phyloP scores from a whole-genome alignment of 352 stramenopile species.

The Phytophthora litchii region DNA sequence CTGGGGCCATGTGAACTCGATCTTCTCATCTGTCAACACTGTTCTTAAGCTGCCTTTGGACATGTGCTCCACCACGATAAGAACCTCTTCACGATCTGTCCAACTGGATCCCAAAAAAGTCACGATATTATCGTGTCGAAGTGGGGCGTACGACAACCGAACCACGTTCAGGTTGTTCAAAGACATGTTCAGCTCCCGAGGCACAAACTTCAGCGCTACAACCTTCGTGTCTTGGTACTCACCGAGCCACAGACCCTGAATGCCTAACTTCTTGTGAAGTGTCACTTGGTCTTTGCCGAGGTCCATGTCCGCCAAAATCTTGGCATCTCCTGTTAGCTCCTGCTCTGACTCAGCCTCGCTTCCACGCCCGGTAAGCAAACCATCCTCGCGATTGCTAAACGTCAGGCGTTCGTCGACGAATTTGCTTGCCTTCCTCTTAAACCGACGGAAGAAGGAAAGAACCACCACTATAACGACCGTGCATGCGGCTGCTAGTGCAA shows the following conservation, averaged over 20 bases:
- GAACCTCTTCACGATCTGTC: slow-evolving; percentile 59
- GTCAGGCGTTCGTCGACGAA: slow-evolving; percentile 41
- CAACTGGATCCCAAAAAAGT: slow-evolving; percentile 67
- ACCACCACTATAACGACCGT: slow-evolving; percentile 38
- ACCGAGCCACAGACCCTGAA: slow-evolving; percentile 59
- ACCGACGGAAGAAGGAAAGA: slow-evolving; percentile 43
- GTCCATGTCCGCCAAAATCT: slow-evolving; percentile 51
- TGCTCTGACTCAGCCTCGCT: slow-evolving; percentile 15
- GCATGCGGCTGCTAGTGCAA: slow-evolving; percentile 30
- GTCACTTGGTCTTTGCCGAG: slow-evolving; percentile 51
- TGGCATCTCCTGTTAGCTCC: slow-evolving; percentile 14
- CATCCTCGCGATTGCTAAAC: slow-evolving; percentile 40
- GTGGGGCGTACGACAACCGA: slow-evolving; percentile 53
- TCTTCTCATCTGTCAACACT: slow-evolving; percentile 51
- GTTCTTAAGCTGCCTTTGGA: slow-evolving; percentile 65
- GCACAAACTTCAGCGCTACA: slow-evolving; percentile 59
- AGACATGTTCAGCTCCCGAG: slow-evolving; percentile 41
- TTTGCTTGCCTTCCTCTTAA: slow-evolving; percentile 45
- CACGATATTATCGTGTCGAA: slow-evolving; percentile 75
- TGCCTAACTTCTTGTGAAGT: slow-evolving; percentile 57
- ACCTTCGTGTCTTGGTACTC: slow-evolving; percentile 53
- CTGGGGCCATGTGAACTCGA: slow-evolving; percentile 60
- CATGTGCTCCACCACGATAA: slow-evolving; percentile 83
- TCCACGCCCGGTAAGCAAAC: slow-evolving; percentile 17
- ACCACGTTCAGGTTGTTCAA: slow-evolving; percentile 53